phyloP scores from a whole-genome alignment of 1,284 basidiomycete genomes.

The Cutaneotrichosporon cutaneum region DNA sequence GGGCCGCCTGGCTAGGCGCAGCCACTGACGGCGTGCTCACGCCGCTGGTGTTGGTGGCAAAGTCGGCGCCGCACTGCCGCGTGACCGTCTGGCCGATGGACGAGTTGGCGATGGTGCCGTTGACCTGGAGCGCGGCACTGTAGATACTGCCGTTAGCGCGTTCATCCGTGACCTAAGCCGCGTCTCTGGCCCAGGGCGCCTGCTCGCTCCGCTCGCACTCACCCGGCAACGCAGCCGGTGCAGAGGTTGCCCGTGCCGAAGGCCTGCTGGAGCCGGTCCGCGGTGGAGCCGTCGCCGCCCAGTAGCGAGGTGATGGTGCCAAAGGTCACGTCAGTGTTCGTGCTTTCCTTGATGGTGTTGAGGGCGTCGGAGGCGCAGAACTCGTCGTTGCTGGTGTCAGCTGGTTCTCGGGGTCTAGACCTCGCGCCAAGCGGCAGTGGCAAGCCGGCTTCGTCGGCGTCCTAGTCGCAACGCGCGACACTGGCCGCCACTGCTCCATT shows the following conservation, averaged over 20 bases:
- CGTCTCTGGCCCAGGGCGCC: too few species aligned
- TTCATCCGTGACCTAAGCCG: background rate
- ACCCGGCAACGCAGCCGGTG: slow-evolving; percentile 39
- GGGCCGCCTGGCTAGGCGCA: background rate
- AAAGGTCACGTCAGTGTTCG: slow-evolving; percentile 31
- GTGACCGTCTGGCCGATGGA: slow-evolving; percentile 33
- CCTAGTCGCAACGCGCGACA: too few species aligned
- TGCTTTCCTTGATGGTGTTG: slow-evolving; percentile 36
- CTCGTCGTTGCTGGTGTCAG: slow-evolving; percentile 33
- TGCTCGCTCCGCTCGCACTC: too few species aligned
- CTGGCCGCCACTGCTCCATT: too few species aligned
- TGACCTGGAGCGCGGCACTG: slow-evolving; percentile 37
- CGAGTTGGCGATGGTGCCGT: slow-evolving; percentile 32
- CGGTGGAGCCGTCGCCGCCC: slow-evolving; percentile 21
- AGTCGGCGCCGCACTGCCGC: slow-evolving; percentile 39
- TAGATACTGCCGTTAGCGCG: slow-evolving; percentile 34
- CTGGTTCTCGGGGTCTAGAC: background rate
- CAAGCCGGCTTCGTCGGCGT: too few species aligned
- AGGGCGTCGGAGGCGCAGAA: slow-evolving; percentile 46
- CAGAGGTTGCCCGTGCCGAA: slow-evolving; percentile 38
- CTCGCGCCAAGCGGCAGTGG: background rate
- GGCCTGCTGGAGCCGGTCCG: slow-evolving; percentile 22
- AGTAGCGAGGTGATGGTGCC: slow-evolving; percentile 34
- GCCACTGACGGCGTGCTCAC: background rate
- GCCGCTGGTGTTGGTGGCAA: slow-evolving; percentile 19